Conservation (phyloP, 1,284 basidiomycete species). For the Omphalotus olearius region DNA sequence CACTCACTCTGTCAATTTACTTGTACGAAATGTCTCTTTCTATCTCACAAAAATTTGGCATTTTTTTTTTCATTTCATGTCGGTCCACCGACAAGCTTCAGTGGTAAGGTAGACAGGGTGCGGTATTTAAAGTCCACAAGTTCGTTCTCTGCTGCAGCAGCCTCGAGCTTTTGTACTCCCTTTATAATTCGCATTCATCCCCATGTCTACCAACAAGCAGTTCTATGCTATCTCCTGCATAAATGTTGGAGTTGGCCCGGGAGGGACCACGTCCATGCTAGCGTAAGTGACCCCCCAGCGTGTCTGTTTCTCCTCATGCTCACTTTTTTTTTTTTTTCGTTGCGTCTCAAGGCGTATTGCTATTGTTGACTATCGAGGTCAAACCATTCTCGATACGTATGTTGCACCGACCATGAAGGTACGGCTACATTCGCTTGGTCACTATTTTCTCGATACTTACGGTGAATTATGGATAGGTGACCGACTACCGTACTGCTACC, state of each 20-base stretch:
- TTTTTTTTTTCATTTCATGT: not conserved
- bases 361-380: constrained; percentile 61
- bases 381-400: constrained; percentile 53
- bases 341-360: constrained; percentile 48
- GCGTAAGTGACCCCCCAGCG: constrained; percentile 44
- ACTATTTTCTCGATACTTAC: not conserved
- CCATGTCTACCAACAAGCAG: constrained; percentile 37
- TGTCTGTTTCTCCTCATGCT: constrained; percentile 9
- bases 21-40: not conserved
- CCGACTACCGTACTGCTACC: constrained; percentile 67
- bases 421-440: not conserved
- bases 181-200: constrained; percentile 14
- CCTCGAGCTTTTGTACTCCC: not conserved
- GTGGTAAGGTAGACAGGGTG: not conserved
- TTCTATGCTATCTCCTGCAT: constrained; percentile 53
- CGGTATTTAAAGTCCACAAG: constrained; percentile 2
- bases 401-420: constrained; percentile 61
- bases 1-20: constrained; percentile 3
- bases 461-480: constrained; percentile 36
- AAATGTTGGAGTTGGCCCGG: constrained; percentile 71
- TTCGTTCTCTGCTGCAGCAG: not conserved
- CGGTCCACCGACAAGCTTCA: not conserved
- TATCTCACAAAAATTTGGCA: not conserved
- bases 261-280: constrained; percentile 72
- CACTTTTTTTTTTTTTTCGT: constrained; percentile 17